phyloP scores from a whole-genome alignment of 2,329 filamentous ascomycete genomes.

The Mariannaea elegans region DNA sequence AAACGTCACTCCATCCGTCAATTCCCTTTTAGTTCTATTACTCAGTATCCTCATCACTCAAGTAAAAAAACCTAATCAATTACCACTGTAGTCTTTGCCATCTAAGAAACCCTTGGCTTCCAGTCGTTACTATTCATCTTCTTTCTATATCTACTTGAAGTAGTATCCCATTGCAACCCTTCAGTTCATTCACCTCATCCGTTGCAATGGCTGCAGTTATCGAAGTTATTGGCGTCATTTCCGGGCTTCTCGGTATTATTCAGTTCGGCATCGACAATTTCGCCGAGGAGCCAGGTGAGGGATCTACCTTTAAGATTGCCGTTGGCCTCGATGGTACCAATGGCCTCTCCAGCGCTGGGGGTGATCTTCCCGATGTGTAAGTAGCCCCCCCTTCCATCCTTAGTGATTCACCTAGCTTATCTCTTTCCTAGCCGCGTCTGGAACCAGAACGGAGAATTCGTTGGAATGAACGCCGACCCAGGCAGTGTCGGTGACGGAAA shows the following conservation, averaged over 20 bases:
- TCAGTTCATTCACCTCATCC: not conserved
- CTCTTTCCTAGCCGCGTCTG: not conserved
- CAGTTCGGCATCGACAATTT: constrained; percentile 3
- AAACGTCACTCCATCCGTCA: not conserved
- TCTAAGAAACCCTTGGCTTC: not conserved
- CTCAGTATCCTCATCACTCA: not conserved
- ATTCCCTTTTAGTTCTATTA: not conserved
- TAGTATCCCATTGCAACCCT: no score
- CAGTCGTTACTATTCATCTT: not conserved
- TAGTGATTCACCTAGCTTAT: not conserved
- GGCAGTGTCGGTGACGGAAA: not conserved
- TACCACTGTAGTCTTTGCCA: no score
- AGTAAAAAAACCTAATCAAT: not conserved
- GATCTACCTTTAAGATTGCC: not conserved
- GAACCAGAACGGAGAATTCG: not conserved
- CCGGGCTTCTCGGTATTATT: not conserved
- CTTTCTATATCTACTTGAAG: no score
- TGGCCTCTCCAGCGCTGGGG: not conserved
- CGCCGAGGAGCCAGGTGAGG: not conserved
- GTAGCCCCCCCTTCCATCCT: not conserved
- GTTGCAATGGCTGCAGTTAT: not conserved
- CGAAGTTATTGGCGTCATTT: not conserved
- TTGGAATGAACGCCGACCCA: not conserved
- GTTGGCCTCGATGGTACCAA: not conserved
- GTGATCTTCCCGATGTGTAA: not conserved